Conservation (phyloP, 2,329 filamentous ascomycete species). For the Niveomyces coronatus region DNA sequence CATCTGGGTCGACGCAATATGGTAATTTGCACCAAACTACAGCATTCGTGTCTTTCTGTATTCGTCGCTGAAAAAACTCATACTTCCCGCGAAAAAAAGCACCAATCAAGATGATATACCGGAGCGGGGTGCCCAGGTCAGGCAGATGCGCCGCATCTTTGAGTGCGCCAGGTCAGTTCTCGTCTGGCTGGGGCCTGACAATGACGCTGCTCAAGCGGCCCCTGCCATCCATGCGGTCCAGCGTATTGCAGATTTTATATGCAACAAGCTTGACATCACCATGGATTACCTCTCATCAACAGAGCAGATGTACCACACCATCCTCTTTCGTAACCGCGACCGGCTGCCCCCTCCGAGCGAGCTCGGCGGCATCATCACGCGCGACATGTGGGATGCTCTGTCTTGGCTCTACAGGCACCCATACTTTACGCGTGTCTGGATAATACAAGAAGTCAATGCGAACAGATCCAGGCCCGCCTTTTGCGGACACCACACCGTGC, state of each 20-base stretch:
- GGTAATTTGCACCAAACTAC: too few species aligned
- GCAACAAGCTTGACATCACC: neutral
- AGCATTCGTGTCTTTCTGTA: neutral
- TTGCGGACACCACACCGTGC: constrained; percentile 15
- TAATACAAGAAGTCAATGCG: constrained; percentile 11
- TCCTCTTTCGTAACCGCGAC: neutral
- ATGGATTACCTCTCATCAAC: neutral
- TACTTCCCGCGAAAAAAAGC: too few species aligned
- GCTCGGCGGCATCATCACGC: too few species aligned
- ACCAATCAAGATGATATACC: neutral
- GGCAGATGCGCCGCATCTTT: neutral
- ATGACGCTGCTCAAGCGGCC: neutral
- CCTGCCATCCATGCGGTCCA: neutral
- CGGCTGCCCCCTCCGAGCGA: neutral
- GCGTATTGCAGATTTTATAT: neutral
- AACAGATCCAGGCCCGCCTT: constrained; percentile 13
- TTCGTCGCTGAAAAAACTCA: too few species aligned
- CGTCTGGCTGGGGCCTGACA: neutral
- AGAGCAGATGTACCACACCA: neutral
- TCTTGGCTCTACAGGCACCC: constrained; percentile 3
- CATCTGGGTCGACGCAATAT: neutral
- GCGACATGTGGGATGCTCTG: neutral
- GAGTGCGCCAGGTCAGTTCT: neutral
- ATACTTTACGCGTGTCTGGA: constrained; percentile 7
- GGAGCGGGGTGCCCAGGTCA: neutral